phyloP scores from a whole-genome alignment of 2,329 filamentous ascomycete genomes.

The Claviceps maximensis region DNA sequence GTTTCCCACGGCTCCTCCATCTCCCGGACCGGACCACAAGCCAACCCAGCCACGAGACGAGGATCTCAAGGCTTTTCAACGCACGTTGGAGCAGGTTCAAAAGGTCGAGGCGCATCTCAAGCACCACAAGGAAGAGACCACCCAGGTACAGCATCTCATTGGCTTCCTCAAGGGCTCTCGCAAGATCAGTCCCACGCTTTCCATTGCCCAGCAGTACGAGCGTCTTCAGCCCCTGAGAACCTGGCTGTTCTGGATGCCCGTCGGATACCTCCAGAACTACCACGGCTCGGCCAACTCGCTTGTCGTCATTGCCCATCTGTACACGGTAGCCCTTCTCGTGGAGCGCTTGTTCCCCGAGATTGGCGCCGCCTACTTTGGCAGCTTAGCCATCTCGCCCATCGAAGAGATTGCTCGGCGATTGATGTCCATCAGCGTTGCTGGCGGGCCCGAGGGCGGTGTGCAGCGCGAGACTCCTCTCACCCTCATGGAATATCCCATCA shows the following conservation, averaged over 20 bases:
- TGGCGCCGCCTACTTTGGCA: constrained; percentile 76
- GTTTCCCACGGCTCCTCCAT: constrained; percentile 53
- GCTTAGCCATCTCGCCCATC: constrained; percentile 64
- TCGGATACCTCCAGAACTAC: constrained; percentile 66
- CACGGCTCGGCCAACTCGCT: constrained; percentile 65
- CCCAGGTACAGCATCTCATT: constrained; percentile 55
- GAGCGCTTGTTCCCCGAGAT: constrained; percentile 88
- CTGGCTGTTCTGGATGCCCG: constrained; percentile 93
- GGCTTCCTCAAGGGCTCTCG: constrained; percentile 60
- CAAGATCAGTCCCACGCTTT: constrained; percentile 54
- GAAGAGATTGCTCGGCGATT: constrained; percentile 76
- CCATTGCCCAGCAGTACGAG: constrained; percentile 76
- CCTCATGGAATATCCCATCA: constrained; percentile 61
- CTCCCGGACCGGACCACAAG: constrained; percentile 47
- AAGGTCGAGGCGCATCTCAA: constrained; percentile 56
- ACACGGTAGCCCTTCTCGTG: constrained; percentile 74
- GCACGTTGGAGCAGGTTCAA: constrained; percentile 52
- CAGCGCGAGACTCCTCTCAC: constrained; percentile 42
- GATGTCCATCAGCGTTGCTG: constrained; percentile 50
- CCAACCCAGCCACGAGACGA: constrained; percentile 53
- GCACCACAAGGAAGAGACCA: constrained; percentile 55
- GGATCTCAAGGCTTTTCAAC: constrained; percentile 54
- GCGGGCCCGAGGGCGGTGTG: constrained; percentile 40
- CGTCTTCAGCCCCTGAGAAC: constrained; percentile 76
- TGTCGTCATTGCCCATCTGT: constrained; percentile 80